A percentile compares a stretch with the other conserved stretches of the same genome.
phyloP scores from a whole-genome alignment of 805 yeast species.

The Yamadazyma endophytica region DNA sequence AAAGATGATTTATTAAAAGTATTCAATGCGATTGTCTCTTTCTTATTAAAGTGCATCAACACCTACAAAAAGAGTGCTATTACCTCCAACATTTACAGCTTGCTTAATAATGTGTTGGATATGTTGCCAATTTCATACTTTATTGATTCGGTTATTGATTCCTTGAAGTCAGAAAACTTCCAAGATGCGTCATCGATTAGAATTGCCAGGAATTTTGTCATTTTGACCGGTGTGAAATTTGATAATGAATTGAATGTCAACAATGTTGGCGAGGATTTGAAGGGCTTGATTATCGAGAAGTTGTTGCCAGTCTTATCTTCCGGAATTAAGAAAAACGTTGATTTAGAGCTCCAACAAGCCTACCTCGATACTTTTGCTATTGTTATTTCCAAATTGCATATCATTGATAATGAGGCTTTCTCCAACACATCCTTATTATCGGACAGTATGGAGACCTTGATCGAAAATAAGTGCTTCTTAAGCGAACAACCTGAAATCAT shows the following conservation, averaged over 20 bases:
- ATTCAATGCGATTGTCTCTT: constrained; percentile 31
- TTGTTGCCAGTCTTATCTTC: constrained; percentile 49
- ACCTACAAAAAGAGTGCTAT: constrained; percentile 16
- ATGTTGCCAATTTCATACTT: constrained; percentile 74
- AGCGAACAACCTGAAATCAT: constrained; percentile 57
- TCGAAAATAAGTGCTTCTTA: constrained; percentile 49
- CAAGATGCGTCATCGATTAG: constrained; percentile 40
- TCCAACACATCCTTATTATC: constrained; percentile 42
- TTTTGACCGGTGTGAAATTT: constrained; percentile 63
- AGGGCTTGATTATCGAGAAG: constrained; percentile 47
- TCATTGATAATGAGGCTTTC: constrained; percentile 16
- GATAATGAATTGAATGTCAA: constrained; percentile 56
- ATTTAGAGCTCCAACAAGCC: constrained; percentile 58
- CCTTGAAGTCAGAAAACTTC: constrained; percentile 27
- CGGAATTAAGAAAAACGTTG: constrained; percentile 30
- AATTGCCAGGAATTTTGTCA: constrained; percentile 58
- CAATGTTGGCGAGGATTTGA: constrained; percentile 37
- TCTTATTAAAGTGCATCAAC: constrained; percentile 36
- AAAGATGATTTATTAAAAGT: constrained; percentile 27
- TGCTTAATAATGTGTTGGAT: constrained; percentile 61
- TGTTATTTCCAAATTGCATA: constrained; percentile 60
- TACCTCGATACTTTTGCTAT: constrained; percentile 65
- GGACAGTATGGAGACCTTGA: constrained; percentile 46
- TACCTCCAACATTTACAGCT: constrained; percentile 16
- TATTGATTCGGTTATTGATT: constrained; percentile 51